Evolutionary conservation across 208 protist species (phyloP), one percentile per base, ranked within the genome.

Genomic region (Trypanosoma melophagium): DNA sequence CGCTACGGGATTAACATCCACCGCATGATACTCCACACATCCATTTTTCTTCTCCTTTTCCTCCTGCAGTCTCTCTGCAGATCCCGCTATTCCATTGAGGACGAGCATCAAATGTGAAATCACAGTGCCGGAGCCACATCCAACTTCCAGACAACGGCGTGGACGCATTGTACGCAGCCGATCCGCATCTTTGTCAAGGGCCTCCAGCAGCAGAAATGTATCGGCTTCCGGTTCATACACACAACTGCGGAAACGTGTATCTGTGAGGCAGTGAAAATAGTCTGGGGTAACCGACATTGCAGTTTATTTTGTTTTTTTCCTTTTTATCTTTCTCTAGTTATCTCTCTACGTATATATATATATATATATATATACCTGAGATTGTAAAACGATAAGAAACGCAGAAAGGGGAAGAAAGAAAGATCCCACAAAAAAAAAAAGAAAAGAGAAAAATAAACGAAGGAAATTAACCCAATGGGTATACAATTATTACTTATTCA

Each of bases 211-310:
- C 7, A 96, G 71, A 77, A 96, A 96, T 12, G 87, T 94, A 65
- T 96, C 91, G 3, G 88, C 91, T 80, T 96, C 91, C 7, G 91
- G 91, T 74, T 92, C 91, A 68, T 96, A 96, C 22, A 96, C 91
- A 57, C 64, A 81, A 35, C 69, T 53, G 41, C 87, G 88, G 53
- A 92, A 87, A n/a, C 69, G 77, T 0, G 70, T 17, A 41, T 96
- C 87, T 0, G 69, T 74, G 59, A 96, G 65, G 63, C 86, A 94
- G 69, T 94, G 87, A 53, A 81, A 91, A 78, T 96, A 96, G 63
- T 92, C 85, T 19, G 91, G 91, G 1, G 91, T 90, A 13, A 61
- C 41, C 19, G 40, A 21, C 58, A 70, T 76, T 45, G 13, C 21
- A 51, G 13, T 22, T 10, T 44, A 44, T 44, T 44, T 14, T 44